These are phyloP conservation scores for Zymoseptoria passerinii DNA, from an alignment of 2,329 filamentous ascomycete genomes.

Conservation along the genomic window DNA sequence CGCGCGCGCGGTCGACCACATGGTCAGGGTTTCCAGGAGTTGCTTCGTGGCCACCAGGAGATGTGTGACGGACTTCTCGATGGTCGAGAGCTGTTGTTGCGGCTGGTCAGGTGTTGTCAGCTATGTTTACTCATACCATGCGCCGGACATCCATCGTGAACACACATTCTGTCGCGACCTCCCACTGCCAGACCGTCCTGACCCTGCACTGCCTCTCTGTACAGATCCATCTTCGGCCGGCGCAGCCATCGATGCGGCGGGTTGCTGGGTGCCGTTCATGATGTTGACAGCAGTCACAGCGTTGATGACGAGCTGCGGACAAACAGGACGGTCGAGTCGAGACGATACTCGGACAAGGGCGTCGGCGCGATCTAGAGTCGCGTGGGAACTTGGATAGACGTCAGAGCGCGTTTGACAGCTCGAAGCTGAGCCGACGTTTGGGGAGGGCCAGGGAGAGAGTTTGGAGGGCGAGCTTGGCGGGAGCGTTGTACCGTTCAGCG, in stretches of 20 bases:
- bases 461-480: neutral
- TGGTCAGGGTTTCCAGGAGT: conserved; percentile 89
- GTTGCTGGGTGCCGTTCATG: conserved; percentile 14
- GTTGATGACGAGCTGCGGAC: neutral
- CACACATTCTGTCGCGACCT: conserved; percentile 23
- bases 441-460: neutral
- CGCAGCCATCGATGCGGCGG: conserved; percentile 13
- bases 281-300: neutral
- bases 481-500: neutral
- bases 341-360: neutral
- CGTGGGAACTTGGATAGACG: neutral
- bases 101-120: conserved; percentile 41
- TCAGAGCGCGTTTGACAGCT: neutral
- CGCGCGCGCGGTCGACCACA: conserved; percentile 90
- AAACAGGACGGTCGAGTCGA: neutral
- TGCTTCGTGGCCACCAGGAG: conserved; percentile 96
- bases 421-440: neutral
- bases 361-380: neutral
- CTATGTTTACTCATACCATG: neutral
- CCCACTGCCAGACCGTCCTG: conserved; percentile 18
- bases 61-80: conserved; percentile 98
- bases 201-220: conserved; percentile 24
- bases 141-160: neutral
- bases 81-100: conserved; percentile 78
- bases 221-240: conserved; percentile 11